A percentile compares a stretch with the other conserved stretches of the same genome.
Evolutionary conservation across 371 early-diverging fungal species (phyloP).

Genomic region (Fennellomyces sp.): DNA sequence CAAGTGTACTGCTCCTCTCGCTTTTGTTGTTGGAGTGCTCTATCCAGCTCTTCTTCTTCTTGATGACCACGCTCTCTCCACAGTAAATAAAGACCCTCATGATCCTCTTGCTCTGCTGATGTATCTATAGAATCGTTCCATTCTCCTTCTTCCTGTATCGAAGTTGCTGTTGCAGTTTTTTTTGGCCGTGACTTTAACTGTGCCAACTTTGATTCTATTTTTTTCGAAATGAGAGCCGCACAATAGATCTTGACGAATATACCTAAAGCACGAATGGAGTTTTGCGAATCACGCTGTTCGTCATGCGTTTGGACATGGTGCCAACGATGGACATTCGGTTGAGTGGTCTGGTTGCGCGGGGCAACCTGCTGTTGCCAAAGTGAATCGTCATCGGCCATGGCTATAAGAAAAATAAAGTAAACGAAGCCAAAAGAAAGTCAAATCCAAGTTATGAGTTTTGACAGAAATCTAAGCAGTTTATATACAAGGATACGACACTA

Average conservation of each 20-base stretch:
- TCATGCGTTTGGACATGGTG: background rate
- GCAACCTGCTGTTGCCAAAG: too few species aligned
- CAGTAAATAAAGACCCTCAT: conserved; percentile 20
- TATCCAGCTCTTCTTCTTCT: conserved; percentile 3
- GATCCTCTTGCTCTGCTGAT: conserved; percentile 8
- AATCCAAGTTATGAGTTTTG: too few species aligned
- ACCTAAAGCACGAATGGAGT: conserved; percentile 9
- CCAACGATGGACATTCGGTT: conserved; percentile 2
- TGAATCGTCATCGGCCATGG: conserved; percentile 3
- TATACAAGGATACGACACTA: too few species aligned
- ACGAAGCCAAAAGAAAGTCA: too few species aligned
- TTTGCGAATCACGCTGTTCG: conserved; percentile 3
- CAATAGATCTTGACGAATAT: background rate
- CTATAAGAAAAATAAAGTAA: too few species aligned
- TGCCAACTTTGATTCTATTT: conserved; percentile 8
- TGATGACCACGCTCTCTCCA: conserved; percentile 10
- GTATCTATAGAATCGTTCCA: background rate
- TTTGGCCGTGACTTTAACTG: background rate
- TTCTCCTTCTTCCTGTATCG: background rate
- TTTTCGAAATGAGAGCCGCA: background rate
- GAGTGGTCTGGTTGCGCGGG: background rate
- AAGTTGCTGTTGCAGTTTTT: background rate
- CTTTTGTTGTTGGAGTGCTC: conserved; percentile 14
- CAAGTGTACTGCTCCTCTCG: conserved; percentile 18
- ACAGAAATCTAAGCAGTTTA: too few species aligned